Percentiles rank a stretch among this genome's conserved stretches.
phyloP scores from a whole-genome alignment of 768 basidiomycete species.

The Stropharia rugosoannulata region DNA sequence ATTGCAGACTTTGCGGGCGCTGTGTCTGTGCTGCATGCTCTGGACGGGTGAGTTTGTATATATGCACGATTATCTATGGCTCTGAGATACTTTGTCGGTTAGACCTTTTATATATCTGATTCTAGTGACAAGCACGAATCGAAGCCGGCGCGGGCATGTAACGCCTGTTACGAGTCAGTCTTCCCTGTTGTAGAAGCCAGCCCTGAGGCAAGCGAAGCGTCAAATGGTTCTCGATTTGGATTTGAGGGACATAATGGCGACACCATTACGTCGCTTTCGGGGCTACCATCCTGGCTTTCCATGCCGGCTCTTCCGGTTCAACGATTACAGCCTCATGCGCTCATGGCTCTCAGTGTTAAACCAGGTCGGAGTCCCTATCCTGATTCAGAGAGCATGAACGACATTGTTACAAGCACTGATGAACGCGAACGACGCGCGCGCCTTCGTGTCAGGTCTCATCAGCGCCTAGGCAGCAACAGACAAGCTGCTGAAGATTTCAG shows the following conservation, averaged over 20 bases:
- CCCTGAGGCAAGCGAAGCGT: background rate
- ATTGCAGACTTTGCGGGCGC: conserved; percentile 82
- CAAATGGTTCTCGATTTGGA: background rate
- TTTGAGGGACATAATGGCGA: conserved; percentile 21
- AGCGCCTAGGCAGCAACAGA: conserved; percentile 62
- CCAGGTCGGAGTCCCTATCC: conserved; percentile 21
- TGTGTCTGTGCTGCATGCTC: conserved; percentile 89
- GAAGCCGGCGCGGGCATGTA: conserved; percentile 77
- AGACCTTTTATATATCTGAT: conserved; percentile 87
- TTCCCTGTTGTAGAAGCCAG: conserved; percentile 61
- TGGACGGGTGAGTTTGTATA: conserved; percentile 52
- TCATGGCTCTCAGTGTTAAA: conserved; percentile 47
- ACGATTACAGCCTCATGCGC: conserved; percentile 35
- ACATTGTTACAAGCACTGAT: conserved; percentile 8
- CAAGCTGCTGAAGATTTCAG: conserved; percentile 68
- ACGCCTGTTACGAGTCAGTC: conserved; percentile 82
- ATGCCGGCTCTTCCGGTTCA: conserved; percentile 49
- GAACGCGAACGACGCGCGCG: conserved; percentile 21
- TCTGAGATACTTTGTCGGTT: background rate
- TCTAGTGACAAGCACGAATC: conserved; percentile 37
- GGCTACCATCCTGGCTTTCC: conserved; percentile 54
- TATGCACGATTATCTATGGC: background rate
- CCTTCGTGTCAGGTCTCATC: conserved; percentile 33
- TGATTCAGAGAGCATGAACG: conserved; percentile 4
- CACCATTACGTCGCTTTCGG: conserved; percentile 50